These are phyloP conservation scores for Podospora appendiculata DNA, from an alignment of 495 filamentous ascomycete genomes.

Conservation along the genomic window DNA sequence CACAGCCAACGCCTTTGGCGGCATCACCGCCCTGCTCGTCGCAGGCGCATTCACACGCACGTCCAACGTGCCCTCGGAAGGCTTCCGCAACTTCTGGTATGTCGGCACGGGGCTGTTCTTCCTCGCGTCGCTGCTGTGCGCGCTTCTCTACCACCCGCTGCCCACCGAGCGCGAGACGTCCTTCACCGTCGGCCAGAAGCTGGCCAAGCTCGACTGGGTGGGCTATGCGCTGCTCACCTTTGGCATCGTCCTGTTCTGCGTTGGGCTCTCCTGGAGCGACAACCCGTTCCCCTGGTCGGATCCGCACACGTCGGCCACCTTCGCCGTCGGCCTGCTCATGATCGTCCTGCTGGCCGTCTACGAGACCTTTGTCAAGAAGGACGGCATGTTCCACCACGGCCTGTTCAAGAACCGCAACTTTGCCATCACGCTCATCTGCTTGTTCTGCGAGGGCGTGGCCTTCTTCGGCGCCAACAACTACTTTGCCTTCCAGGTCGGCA, in stretches of 20 bases:
- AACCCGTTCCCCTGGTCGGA: constrained; percentile 27
- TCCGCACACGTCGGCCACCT: constrained; percentile 20
- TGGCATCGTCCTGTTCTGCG: constrained; percentile 23
- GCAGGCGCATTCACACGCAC: constrained; percentile 19
- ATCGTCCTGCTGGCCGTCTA: constrained; percentile 15
- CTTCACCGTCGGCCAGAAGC: constrained; percentile 17
- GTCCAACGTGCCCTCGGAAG: constrained; percentile 12
- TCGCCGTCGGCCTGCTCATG: constrained; percentile 19
- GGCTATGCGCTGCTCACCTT: constrained; percentile 21
- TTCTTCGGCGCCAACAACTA: constrained; percentile 31
- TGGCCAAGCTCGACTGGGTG: constrained; percentile 26
- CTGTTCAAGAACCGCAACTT: constrained; percentile 27
- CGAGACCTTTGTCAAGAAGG: constrained; percentile 23
- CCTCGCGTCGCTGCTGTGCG: constrained; percentile 11
- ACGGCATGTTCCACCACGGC: constrained; percentile 30
- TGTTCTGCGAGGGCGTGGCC: constrained; percentile 26
- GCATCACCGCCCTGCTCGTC: constrained; percentile 14
- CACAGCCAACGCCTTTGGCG: constrained; percentile 15
- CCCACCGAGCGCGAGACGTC: constrained; percentile 8
- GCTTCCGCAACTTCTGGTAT: constrained; percentile 26
- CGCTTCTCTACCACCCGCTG: constrained; percentile 19
- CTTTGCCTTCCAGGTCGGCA: constrained; percentile 24
- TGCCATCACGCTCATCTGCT: constrained; percentile 15
- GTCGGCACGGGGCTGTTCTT: constrained; percentile 16
- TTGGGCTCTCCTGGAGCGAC: constrained; percentile 25